These are phyloP conservation scores for Trichophyton verrucosum DNA, from an alignment of 2,329 filamentous ascomycete species.

Conservation along the genomic window DNA sequence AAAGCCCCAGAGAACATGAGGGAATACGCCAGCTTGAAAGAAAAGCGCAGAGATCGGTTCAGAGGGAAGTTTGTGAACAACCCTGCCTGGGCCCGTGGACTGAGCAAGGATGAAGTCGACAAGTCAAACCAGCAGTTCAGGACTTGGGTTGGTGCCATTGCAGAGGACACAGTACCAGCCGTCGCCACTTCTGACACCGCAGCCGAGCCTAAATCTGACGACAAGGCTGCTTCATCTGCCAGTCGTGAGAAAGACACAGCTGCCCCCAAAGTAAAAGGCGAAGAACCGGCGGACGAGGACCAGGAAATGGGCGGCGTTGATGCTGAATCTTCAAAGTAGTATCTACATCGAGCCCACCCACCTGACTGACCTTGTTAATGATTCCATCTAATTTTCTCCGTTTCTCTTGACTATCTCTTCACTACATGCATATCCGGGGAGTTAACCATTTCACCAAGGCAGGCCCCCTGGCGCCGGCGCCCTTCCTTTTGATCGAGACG, in stretches of 20 bases:
- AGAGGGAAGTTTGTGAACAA: slow-evolving; percentile 43
- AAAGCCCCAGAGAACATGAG: slow-evolving; percentile 22
- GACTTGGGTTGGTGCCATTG: slow-evolving; percentile 29
- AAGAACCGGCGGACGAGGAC: neutral
- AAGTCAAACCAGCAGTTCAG: slow-evolving; percentile 37
- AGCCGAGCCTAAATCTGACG: neutral
- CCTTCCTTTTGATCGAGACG: slow-evolving; percentile 20
- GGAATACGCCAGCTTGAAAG: slow-evolving; percentile 26
- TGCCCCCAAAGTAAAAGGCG: neutral
- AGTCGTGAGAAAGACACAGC: neutral
- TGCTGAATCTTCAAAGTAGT: neutral
- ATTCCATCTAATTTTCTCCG: neutral
- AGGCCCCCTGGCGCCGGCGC: slow-evolving; percentile 9
- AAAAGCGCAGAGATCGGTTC: slow-evolving; percentile 37
- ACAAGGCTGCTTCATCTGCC: neutral
- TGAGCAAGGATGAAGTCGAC: slow-evolving; percentile 39
- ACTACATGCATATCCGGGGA: neutral
- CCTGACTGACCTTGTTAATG: neutral
- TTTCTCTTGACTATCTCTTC: neutral
- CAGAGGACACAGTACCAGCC: slow-evolving; percentile 6
- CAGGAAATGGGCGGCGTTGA: neutral
- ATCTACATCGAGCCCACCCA: neutral
- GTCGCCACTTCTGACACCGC: neutral
- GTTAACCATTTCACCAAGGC: neutral
- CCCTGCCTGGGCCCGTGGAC: slow-evolving; percentile 39